Evolutionary conservation across 306 rosid species (phyloP).

Genomic region (Medicago ruthenica): DNA sequence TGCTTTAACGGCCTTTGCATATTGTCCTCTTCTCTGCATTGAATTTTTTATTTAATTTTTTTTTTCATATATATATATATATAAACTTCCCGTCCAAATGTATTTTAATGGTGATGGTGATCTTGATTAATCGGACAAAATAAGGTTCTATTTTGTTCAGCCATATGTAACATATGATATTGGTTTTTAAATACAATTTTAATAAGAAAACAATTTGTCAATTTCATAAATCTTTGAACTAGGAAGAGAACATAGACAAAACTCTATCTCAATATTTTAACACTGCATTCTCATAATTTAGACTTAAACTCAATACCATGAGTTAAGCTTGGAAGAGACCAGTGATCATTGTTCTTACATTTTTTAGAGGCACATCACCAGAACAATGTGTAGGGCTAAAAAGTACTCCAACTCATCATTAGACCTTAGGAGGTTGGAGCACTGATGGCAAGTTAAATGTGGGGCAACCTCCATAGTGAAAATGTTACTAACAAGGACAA

Average conservation of each 20-base stretch:
- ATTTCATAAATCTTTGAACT: not conserved
- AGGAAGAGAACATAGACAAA: not conserved
- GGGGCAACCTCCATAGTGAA: not conserved
- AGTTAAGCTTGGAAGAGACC: not conserved
- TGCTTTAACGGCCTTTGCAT: slow-evolving; percentile 41
- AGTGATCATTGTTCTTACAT: not conserved
- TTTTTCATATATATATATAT: too few relatives aligned
- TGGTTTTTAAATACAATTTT: too few relatives aligned
- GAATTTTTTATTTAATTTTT: too few relatives aligned
- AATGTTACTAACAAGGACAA: not conserved
- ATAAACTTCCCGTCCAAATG: too few relatives aligned
- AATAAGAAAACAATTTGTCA: too few relatives aligned
- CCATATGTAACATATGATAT: too few relatives aligned
- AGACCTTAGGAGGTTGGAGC: not conserved
- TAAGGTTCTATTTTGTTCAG: too few relatives aligned
- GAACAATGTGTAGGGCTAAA: slow-evolving; percentile 19
- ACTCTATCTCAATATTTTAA: not conserved
- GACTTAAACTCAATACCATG: too few relatives aligned
- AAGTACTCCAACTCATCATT: not conserved
- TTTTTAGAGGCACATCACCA: not conserved
- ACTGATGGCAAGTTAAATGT: slow-evolving; percentile 11
- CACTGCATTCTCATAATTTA: not conserved
- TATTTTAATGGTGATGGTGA: too few relatives aligned
- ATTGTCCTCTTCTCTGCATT: not conserved
- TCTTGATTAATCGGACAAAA: too few relatives aligned